phyloP scores from a whole-genome alignment of 257 asterid genomes.

The Rubia yunnanensis region DNA sequence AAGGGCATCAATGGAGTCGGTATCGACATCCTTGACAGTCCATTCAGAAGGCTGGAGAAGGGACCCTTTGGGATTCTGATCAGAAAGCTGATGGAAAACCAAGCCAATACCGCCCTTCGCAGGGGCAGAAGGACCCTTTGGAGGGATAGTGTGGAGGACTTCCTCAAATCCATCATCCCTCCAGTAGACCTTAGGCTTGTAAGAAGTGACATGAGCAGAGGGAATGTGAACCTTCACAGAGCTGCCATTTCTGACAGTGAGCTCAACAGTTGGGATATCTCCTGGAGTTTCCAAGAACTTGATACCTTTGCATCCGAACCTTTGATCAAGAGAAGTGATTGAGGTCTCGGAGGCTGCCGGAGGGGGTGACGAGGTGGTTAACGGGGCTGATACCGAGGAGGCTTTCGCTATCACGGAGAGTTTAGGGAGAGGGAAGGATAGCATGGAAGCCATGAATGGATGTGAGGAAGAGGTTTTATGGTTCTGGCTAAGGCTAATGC shows the following conservation, averaged over 20 bases:
- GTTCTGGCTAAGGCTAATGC: slow-evolving; percentile 3
- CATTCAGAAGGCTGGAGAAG: slow-evolving; percentile 24
- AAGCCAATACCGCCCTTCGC: slow-evolving; percentile 63
- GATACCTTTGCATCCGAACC: slow-evolving; percentile 65
- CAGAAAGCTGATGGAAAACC: slow-evolving; percentile 36
- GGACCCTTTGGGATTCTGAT: slow-evolving; percentile 18
- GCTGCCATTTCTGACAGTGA: slow-evolving; percentile 72
- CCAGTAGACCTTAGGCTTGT: slow-evolving; percentile 81
- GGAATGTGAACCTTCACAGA: slow-evolving; percentile 57
- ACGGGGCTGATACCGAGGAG: slow-evolving; percentile 19
- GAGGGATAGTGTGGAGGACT: slow-evolving; percentile 44
- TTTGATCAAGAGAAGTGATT: slow-evolving; percentile 27
- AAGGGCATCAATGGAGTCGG: slow-evolving; percentile 72
- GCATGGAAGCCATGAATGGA: slow-evolving; percentile 43
- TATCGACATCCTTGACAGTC: slow-evolving; percentile 66
- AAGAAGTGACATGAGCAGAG: slow-evolving; percentile 57
- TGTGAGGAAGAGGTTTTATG: neutral
- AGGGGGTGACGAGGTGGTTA: slow-evolving; percentile 15
- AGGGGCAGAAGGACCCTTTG: neutral
- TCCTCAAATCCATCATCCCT: slow-evolving; percentile 80
- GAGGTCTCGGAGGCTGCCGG: slow-evolving; percentile 16
- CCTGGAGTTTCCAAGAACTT: slow-evolving; percentile 36
- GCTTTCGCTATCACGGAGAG: slow-evolving; percentile 21
- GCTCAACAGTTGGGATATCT: slow-evolving; percentile 39
- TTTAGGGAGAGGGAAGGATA: slow-evolving; percentile 47